These are phyloP conservation scores for Biscutella laevigata DNA, from an alignment of 441 rosid species.

Conservation along the genomic window DNA sequence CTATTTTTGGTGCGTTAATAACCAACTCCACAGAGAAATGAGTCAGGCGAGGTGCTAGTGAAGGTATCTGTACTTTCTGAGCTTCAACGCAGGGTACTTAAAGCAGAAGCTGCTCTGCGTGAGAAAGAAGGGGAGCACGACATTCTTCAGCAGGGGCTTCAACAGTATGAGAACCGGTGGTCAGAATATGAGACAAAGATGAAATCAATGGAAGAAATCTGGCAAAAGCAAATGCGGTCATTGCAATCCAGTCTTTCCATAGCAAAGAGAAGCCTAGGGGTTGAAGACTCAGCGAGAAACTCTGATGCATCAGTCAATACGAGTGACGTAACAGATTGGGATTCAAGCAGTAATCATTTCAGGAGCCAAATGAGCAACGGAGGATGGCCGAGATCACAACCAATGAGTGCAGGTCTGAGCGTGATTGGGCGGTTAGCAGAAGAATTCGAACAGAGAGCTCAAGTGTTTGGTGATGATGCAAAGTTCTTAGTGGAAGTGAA, in stretches of 20 bases:
- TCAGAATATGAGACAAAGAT: constrained; percentile 87
- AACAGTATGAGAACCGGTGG: constrained; percentile 94
- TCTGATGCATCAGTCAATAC: constrained; percentile 90
- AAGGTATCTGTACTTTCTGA: constrained; percentile 88
- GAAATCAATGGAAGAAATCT: constrained; percentile 99
- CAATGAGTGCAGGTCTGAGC: constrained; percentile 33
- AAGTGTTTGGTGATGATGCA: constrained; percentile 94
- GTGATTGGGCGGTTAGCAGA: constrained; percentile 84
- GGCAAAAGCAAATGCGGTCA: constrained; percentile 99
- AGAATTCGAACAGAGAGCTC: constrained; percentile 94
- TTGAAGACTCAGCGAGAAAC: constrained; percentile 74
- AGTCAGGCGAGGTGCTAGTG: constrained; percentile 76
- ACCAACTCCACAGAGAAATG: constrained; percentile 51
- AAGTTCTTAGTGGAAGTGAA: constrained; percentile 96
- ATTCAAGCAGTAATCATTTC: constrained; percentile 38
- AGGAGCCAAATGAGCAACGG: too few relatives aligned
- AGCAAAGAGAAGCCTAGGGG: constrained; percentile 90
- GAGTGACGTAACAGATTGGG: constrained; percentile 75
- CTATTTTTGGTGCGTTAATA: too few relatives aligned
- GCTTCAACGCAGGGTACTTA: constrained; percentile 83
- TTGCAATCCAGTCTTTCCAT: constrained; percentile 93
- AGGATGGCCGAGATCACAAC: too few relatives aligned
- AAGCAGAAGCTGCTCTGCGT: constrained; percentile 75
- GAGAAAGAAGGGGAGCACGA: constrained; percentile 96
- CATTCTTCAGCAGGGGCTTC: constrained; percentile 85